phyloP scores from a whole-genome alignment of 495 filamentous ascomycete species.

The Penicillium cosmopolitanum region DNA sequence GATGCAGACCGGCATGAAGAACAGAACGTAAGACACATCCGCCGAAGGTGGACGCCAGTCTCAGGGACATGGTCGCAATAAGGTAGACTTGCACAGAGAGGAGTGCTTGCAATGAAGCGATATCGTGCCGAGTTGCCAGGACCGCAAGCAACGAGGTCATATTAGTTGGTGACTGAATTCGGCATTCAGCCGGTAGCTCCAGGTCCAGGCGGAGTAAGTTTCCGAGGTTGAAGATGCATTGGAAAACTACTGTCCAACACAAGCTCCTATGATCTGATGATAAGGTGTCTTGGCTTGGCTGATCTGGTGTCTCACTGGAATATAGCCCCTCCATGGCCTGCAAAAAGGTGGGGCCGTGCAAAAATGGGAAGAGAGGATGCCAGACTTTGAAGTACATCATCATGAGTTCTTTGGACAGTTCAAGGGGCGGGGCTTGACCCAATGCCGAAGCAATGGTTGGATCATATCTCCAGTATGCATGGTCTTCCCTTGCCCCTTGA shows the following conservation, averaged over 20 bases:
- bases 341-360: slow-evolving; percentile 55
- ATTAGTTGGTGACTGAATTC: slow-evolving; percentile 33
- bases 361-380: slow-evolving; percentile 55
- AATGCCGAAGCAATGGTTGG: slow-evolving; percentile 29
- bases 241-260: slow-evolving; percentile 46
- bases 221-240: slow-evolving; percentile 45
- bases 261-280: slow-evolving; percentile 27
- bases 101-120: slow-evolving; percentile 42
- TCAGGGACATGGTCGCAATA: slow-evolving; percentile 44
- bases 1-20: slow-evolving; percentile 46
- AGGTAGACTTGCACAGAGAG: slow-evolving; percentile 43
- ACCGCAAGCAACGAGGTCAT: slow-evolving; percentile 34
- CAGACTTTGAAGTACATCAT: slow-evolving; percentile 49
- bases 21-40: slow-evolving; percentile 45
- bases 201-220: slow-evolving; percentile 34
- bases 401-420: slow-evolving; percentile 38
- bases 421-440: slow-evolving; percentile 35
- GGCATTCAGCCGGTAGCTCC: slow-evolving; percentile 28
- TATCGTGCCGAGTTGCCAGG: slow-evolving; percentile 39
- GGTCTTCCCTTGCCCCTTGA: slow-evolving; percentile 14
- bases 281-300: neutral
- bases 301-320: slow-evolving; percentile 15
- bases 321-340: slow-evolving; percentile 49
- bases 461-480: slow-evolving; percentile 40
- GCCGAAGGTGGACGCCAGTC: slow-evolving; percentile 43